Base-by-base conservation (phyloP, 345 rosid species). In the Eucalyptus decipiens region DNA sequence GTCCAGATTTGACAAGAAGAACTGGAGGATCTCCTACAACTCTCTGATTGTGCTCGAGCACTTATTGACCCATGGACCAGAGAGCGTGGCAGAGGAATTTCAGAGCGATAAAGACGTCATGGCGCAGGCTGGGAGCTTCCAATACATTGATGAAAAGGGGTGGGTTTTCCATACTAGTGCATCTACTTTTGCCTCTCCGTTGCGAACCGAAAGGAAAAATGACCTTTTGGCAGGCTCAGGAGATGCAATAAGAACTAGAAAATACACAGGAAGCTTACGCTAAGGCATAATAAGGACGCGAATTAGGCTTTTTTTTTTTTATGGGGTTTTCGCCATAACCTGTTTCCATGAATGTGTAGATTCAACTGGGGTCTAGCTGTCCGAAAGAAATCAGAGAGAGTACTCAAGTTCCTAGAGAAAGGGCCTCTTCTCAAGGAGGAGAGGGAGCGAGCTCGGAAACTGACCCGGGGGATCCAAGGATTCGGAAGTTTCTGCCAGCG, bases 21-120 rank as follows among this genome's bases (percentile, higher is more conserved):
- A 89, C 51, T 97, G 99, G 99, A 95, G 98, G 89, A 92, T 89
- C 37, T 94, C 97, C 87, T 95, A 97, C 91, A 95, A 96, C 91
- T 94, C 97, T 49, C 93, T 96, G 86, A 91, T 94, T 89, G 93
- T 97, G 42, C 94, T 97, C 86, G 99, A 97, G 50, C 98, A 92
- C 91, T 91, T 97, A 90, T 89, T 97, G 92, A 97, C 98, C 92
- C 99, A 97, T 87, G 99, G 99, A 90, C 99, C 99, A 4, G 99
- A 95, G 86, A 97, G 99, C 80, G 96, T 94, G 21, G 94, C 96
- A 8, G 93, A 93, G 86, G 99, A 97, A 92, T 97, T 97, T 88
- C 97, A 94, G 91, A 88, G 80, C 65, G 97, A 96, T 89, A 92
- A 23, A 88, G 94, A 92, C 86, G 93, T 93, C 43, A 94, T 97